phyloP scores from a whole-genome alignment of 1,139 yeast species.

The Debaryomyces robertsiae region DNA sequence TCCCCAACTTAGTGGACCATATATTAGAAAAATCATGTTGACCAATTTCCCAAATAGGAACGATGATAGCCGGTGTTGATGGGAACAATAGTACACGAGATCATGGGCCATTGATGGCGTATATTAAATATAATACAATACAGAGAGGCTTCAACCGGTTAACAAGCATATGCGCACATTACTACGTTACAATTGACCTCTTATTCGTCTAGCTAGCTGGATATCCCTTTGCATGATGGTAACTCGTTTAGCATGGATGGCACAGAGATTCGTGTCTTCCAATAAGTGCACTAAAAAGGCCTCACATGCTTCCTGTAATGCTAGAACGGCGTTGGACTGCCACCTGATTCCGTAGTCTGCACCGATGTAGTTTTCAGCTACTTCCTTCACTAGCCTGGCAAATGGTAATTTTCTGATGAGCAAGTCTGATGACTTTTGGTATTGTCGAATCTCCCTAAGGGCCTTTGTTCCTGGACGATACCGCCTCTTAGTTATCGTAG shows the following conservation, averaged over 20 bases:
- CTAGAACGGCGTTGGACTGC: conserved; percentile 87
- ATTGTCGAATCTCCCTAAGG: conserved; percentile 73
- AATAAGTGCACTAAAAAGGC: conserved; percentile 83
- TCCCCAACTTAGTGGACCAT: background rate
- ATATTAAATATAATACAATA: conserved; percentile 8
- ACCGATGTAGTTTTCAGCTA: conserved; percentile 69
- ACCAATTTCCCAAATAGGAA: conserved; percentile 5
- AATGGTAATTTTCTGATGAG: conserved; percentile 86
- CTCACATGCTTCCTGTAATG: conserved; percentile 91
- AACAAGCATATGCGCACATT: background rate
- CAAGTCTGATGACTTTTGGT: conserved; percentile 77
- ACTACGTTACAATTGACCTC: conserved; percentile 53
- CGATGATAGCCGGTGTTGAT: conserved; percentile 2
- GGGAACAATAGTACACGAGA: conserved; percentile 2
- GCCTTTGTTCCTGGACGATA: conserved; percentile 78
- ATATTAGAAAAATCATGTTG: background rate
- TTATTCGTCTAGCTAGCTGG: conserved; percentile 83
- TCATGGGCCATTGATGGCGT: background rate
- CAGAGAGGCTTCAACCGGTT: background rate
- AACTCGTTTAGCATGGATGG: conserved; percentile 90
- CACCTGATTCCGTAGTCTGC: conserved; percentile 69
- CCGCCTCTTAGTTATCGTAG: conserved; percentile 43
- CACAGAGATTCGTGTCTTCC: conserved; percentile 90
- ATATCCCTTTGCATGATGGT: conserved; percentile 94
- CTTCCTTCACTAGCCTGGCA: conserved; percentile 81